Conservation (phyloP, 495 filamentous ascomycete species). For the Neurospora sp. region DNA sequence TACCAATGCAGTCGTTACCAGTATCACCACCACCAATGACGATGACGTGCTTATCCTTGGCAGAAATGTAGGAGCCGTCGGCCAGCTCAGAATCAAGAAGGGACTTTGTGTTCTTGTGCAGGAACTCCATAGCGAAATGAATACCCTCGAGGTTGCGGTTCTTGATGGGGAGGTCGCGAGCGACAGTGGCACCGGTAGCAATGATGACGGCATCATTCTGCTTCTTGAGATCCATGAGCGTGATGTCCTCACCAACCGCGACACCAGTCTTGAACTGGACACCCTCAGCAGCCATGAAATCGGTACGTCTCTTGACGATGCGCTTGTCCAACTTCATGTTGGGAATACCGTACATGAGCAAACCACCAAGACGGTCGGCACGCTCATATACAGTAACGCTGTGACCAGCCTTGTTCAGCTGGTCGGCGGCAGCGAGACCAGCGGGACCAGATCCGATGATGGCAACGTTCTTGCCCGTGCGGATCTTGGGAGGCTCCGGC, state of each 20-base stretch:
- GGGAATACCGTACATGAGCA: constrained; percentile 98
- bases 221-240: constrained; percentile 64
- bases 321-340: constrained; percentile 99
- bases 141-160: constrained; percentile 87
- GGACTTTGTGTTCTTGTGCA: constrained; percentile 98
- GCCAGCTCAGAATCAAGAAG: constrained; percentile 85
- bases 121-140: constrained; percentile 97
- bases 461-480: constrained; percentile 84
- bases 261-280: constrained; percentile 71
- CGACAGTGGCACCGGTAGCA: constrained; percentile 94
- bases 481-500: constrained; percentile 64
- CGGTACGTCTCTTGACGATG: constrained; percentile 88
- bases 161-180: constrained; percentile 89
- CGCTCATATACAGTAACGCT: constrained; percentile 92
- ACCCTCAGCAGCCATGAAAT: constrained; percentile 93
- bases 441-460: constrained; percentile 92
- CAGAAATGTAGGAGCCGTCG: constrained; percentile 87
- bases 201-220: constrained; percentile 83
- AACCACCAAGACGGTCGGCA: constrained; percentile 81
- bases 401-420: constrained; percentile 92
- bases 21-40: constrained; percentile 99
- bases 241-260: constrained; percentile 70
- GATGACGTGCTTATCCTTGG: constrained; percentile 92
- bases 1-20: constrained; percentile 98
- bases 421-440: constrained; percentile 86